phyloP scores from a whole-genome alignment of 2,329 filamentous ascomycete species.

The Aspergillus sp. region DNA sequence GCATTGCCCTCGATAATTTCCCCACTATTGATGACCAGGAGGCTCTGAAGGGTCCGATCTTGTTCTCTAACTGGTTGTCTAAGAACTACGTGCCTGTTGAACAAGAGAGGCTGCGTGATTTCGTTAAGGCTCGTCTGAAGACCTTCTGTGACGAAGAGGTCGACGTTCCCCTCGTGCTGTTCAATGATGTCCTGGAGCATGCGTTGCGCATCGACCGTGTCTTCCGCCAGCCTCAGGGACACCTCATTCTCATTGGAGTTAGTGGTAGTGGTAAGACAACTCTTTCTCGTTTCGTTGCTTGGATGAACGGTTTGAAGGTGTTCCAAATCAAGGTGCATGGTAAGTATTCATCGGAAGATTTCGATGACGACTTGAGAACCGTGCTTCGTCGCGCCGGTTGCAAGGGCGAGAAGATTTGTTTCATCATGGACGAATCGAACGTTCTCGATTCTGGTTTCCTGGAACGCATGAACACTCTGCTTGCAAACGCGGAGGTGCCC shows the following conservation, averaged over 20 bases:
- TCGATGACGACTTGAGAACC: conserved; percentile 94
- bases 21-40: conserved; percentile 90
- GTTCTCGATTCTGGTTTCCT: conserved; percentile 98
- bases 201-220: conserved; percentile 97
- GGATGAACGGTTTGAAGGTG: conserved; percentile 99
- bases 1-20: conserved; percentile 88
- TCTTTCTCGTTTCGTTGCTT: conserved; percentile 94
- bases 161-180: conserved; percentile 96
- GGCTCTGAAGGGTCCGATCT: conserved; percentile 86
- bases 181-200: conserved; percentile 98
- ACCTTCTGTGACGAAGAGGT: conserved; percentile 99
- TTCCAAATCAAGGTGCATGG: conserved; percentile 99
- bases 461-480: conserved; percentile 97
- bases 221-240: conserved; percentile 95
- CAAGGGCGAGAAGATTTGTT: conserved; percentile 99
- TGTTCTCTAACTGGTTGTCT: conserved; percentile 99
- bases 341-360: conserved; percentile 97
- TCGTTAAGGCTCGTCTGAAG: conserved; percentile 93
- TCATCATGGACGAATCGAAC: conserved; percentile 99
- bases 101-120: conserved; percentile 90
- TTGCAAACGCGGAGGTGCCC: conserved; percentile 98
- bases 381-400: conserved; percentile 92
- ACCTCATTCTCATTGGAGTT: conserved; percentile 97
- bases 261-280: conserved; percentile 99
- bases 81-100: conserved; percentile 98